These are phyloP conservation scores for Fraxinus angustifolia DNA, from an alignment of 305 asterid genomes.

Conservation along the genomic window DNA sequence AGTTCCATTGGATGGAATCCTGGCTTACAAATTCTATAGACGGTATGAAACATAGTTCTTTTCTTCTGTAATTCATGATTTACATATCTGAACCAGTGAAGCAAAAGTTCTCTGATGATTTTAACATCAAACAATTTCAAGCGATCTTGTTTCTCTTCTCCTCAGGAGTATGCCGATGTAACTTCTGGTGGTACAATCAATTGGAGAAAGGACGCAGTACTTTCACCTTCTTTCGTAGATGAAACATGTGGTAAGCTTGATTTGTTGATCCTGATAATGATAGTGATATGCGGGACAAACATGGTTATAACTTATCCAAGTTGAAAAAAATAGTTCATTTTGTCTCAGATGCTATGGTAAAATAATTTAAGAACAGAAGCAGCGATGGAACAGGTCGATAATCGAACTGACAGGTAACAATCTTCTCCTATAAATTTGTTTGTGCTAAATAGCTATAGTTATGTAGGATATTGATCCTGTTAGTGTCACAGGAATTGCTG, in stretches of 20 bases:
- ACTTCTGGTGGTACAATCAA: neutral
- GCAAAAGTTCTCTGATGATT: neutral
- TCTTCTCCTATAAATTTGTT: neutral
- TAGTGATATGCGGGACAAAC: neutral
- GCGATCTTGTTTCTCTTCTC: neutral
- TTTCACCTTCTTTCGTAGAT: neutral
- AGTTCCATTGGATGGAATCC: neutral
- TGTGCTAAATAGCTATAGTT: neutral
- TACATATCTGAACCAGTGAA: neutral
- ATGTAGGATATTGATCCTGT: neutral
- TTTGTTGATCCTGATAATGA: neutral
- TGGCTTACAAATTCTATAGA: neutral
- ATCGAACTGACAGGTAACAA: neutral
- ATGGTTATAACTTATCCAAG: neutral
- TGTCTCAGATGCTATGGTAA: neutral
- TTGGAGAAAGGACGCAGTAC: neutral
- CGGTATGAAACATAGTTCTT: neutral
- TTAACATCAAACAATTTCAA: neutral
- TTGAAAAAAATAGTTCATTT: neutral
- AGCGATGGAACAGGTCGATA: neutral
- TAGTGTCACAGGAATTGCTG: neutral
- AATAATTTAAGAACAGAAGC: neutral
- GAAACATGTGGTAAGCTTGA: neutral
- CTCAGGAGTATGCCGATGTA: neutral
- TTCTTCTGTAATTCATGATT: neutral